A percentile compares a stretch with the other conserved stretches of the same genome.
These are phyloP conservation scores for Solanum chacoense DNA, from an alignment of 305 asterid genomes.

Conservation along the genomic window DNA sequence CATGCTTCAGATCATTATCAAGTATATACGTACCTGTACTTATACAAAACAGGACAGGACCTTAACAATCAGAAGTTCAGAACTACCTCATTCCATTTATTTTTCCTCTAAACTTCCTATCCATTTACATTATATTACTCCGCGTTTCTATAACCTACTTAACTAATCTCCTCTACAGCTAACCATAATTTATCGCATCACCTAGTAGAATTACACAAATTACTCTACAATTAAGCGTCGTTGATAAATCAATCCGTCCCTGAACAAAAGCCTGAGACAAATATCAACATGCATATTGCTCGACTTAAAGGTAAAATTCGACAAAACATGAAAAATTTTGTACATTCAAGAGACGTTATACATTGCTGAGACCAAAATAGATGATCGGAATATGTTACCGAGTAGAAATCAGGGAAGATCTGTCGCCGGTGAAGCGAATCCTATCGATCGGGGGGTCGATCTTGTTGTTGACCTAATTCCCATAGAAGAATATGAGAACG, in stretches of 20 bases:
- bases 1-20: background rate
- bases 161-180: background rate
- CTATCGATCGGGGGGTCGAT: background rate
- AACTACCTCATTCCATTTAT: background rate
- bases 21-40: background rate
- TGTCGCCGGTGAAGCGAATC: background rate
- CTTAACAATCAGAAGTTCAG: background rate
- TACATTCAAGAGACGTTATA: background rate
- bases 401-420: background rate
- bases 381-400: background rate
- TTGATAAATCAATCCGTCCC: background rate
- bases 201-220: background rate
- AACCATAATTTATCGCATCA: background rate
- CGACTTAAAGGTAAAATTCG: background rate
- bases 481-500: background rate
- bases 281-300: background rate
- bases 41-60: background rate
- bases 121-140: background rate
- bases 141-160: background rate
- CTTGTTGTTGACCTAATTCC: background rate
- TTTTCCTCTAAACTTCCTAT: background rate
- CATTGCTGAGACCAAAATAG: background rate
- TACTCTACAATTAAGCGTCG: background rate
- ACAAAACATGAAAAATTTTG: background rate
- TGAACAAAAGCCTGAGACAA: background rate